Percentiles rank a stretch among this genome's conserved stretches.
Evolutionary conservation across 208 protist species (phyloP).

Genomic region (Kentomonas sorsogonicus): DNA sequence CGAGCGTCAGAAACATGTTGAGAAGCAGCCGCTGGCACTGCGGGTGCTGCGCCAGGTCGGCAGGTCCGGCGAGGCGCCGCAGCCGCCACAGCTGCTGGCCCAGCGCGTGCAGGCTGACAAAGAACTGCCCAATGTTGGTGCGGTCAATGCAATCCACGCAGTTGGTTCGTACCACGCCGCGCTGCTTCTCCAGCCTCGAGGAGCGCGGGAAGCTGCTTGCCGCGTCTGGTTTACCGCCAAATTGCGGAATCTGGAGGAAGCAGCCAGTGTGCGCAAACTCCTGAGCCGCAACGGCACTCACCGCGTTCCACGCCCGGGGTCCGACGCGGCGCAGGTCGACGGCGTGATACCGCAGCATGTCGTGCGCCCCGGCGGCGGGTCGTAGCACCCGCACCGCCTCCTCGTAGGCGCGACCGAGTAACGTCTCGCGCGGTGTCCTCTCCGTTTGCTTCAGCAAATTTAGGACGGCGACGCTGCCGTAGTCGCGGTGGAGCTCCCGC

Average conservation of each 20-base stretch:
- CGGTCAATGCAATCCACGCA: slow-evolving; percentile 98
- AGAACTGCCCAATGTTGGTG: slow-evolving; percentile 95
- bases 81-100: slow-evolving; percentile 59
- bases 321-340: slow-evolving; percentile 78
- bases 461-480: slow-evolving; percentile 85
- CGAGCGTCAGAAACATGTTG: slow-evolving; percentile 74
- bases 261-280: slow-evolving; percentile 36
- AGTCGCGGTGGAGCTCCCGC: slow-evolving; percentile 82
- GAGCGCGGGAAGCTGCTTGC: background rate
- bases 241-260: slow-evolving; percentile 31
- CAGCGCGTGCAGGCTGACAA: slow-evolving; percentile 81
- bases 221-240: background rate
- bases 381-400: too few relatives aligned
- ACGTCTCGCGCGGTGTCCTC: slow-evolving; percentile 79
- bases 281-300: slow-evolving; percentile 46
- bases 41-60: slow-evolving; percentile 27
- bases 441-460: slow-evolving; percentile 90
- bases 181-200: slow-evolving; percentile 51
- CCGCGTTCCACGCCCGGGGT: slow-evolving; percentile 66
- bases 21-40: slow-evolving; percentile 40
- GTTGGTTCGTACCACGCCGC: slow-evolving; percentile 93
- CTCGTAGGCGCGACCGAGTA: slow-evolving; percentile 70
- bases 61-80: slow-evolving; percentile 28
- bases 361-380: slow-evolving; percentile 2
- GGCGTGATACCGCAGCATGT: slow-evolving; percentile 66